A percentile compares a stretch with the other conserved stretches of the same genome.
phyloP scores from a whole-genome alignment of 2,329 filamentous ascomycete species.

The Fusarium sarcochroum region DNA sequence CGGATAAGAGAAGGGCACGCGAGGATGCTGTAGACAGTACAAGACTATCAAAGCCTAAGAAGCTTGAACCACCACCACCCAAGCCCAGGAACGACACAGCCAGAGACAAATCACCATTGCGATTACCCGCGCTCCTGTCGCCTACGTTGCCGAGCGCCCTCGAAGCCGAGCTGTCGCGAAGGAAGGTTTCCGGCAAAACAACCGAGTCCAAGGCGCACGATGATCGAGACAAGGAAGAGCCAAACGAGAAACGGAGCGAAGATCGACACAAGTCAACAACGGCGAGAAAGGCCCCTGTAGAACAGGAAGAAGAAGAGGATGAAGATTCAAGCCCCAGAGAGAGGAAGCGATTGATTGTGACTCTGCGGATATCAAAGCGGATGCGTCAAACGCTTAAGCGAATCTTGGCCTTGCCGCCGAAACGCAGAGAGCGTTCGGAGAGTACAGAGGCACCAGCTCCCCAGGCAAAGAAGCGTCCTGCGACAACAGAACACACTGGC shows the following conservation, averaged over 20 bases:
- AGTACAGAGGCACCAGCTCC: slow-evolving; percentile 57
- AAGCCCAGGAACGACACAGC: slow-evolving; percentile 53
- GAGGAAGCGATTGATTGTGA: slow-evolving; percentile 58
- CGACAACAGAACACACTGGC: slow-evolving; percentile 53
- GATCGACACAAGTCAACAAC: slow-evolving; percentile 39
- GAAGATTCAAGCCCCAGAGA: slow-evolving; percentile 49
- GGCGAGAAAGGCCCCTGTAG: slow-evolving; percentile 47
- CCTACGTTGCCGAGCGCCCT: slow-evolving; percentile 68
- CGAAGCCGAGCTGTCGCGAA: slow-evolving; percentile 57
- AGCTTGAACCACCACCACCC: slow-evolving; percentile 45
- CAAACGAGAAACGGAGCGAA: slow-evolving; percentile 36
- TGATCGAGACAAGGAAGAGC: slow-evolving; percentile 42
- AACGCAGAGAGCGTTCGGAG: slow-evolving; percentile 51
- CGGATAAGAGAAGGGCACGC: slow-evolving; percentile 53
- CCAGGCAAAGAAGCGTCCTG: slow-evolving; percentile 65
- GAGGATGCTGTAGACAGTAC: slow-evolving; percentile 49
- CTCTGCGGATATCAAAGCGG: slow-evolving; percentile 64
- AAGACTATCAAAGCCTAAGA: slow-evolving; percentile 52
- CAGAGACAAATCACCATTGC: slow-evolving; percentile 55
- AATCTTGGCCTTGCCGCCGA: slow-evolving; percentile 61
- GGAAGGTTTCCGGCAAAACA: slow-evolving; percentile 49
- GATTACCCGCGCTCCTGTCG: slow-evolving; percentile 67
- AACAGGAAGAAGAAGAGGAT: slow-evolving; percentile 53
- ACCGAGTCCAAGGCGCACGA: slow-evolving; percentile 31
- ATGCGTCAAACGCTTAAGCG: slow-evolving; percentile 61